phyloP scores from a whole-genome alignment of 2,329 filamentous ascomycete genomes.

The Exophiala dermatitidis region DNA sequence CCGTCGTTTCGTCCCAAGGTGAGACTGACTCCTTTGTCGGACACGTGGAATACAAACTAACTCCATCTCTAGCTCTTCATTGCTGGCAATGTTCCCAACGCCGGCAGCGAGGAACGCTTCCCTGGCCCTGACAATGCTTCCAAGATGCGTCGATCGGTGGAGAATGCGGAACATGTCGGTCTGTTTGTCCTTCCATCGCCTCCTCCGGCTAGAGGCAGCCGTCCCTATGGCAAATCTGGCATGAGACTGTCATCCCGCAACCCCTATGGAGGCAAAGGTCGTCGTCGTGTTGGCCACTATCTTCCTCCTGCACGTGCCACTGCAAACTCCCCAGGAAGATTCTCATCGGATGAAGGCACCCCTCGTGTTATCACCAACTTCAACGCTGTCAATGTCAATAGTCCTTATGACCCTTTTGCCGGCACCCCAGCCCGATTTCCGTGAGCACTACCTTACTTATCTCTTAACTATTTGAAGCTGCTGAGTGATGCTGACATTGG shows the following conservation, averaged over 20 bases:
- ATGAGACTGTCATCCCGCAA: constrained; percentile 1
- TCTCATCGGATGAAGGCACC: background rate
- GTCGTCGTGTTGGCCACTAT: constrained; percentile 9
- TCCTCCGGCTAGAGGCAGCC: background rate
- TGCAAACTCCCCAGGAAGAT: background rate
- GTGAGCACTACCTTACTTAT: constrained; percentile 16
- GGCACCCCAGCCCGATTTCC: constrained; percentile 12
- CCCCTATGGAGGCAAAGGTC: background rate
- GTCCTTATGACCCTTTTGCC: constrained; percentile 19
- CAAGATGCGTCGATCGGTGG: constrained; percentile 79
- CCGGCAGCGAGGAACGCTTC: constrained; percentile 67
- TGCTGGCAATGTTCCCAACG: constrained; percentile 44
- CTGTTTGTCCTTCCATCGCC: constrained; percentile 33
- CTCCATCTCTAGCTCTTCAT: constrained; percentile 44
- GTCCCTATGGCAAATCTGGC: background rate
- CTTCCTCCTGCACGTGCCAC: constrained; percentile 16
- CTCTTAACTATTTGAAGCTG: constrained; percentile 2
- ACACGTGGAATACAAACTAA: constrained; percentile 6
- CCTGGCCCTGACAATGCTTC: constrained; percentile 74
- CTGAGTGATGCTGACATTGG: constrained; percentile 10
- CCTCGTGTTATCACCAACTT: background rate
- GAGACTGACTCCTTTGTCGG: constrained; percentile 17
- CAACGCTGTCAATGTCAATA: constrained; percentile 12
- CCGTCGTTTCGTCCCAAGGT: constrained; percentile 79
- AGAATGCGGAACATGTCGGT: constrained; percentile 81